A percentile compares a stretch with the other conserved stretches of the same genome.
Conservation (phyloP, 805 yeast species). For the Debaryomyces hansenii region DNA sequence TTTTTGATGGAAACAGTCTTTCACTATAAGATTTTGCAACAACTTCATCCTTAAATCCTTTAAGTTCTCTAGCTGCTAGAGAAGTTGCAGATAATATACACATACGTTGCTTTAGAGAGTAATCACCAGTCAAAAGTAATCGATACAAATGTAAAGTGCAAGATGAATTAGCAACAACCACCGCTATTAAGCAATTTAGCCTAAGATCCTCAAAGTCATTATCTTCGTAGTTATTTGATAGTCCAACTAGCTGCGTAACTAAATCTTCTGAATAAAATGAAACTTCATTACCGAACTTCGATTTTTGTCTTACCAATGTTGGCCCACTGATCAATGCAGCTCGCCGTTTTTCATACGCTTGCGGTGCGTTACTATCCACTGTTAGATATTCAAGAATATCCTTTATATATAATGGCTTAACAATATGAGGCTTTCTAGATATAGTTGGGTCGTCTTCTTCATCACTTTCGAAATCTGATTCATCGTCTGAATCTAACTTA, state of each 20-base stretch:
- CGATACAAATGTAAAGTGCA: conserved; percentile 47
- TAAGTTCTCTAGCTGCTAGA: conserved; percentile 69
- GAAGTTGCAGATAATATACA: conserved; percentile 66
- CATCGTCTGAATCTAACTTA: conserved; percentile 16
- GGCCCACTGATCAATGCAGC: conserved; percentile 55
- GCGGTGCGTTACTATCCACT: conserved; percentile 43
- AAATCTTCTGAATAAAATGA: conserved; percentile 56
- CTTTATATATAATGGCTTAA: conserved; percentile 66
- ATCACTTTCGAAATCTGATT: conserved; percentile 28
- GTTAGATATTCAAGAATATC: conserved; percentile 63
- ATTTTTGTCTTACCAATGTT: conserved; percentile 64
- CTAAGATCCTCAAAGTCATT: conserved; percentile 62
- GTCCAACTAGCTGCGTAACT: conserved; percentile 48
- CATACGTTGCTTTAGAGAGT: conserved; percentile 78
- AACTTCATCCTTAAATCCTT: conserved; percentile 55
- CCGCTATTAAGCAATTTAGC: conserved; percentile 63
- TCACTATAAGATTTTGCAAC: conserved; percentile 36
- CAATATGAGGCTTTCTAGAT: conserved; percentile 31
- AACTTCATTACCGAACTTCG: conserved; percentile 60
- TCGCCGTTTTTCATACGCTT: conserved; percentile 49
- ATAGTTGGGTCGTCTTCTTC: conserved; percentile 56
- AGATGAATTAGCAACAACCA: conserved; percentile 50
- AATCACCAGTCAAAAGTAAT: conserved; percentile 66
- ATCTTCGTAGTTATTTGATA: conserved; percentile 59
- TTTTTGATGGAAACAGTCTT: conserved; percentile 34